Evolutionary conservation across 768 basidiomycete species (phyloP).

Genomic region (Boletus coccyginus): DNA sequence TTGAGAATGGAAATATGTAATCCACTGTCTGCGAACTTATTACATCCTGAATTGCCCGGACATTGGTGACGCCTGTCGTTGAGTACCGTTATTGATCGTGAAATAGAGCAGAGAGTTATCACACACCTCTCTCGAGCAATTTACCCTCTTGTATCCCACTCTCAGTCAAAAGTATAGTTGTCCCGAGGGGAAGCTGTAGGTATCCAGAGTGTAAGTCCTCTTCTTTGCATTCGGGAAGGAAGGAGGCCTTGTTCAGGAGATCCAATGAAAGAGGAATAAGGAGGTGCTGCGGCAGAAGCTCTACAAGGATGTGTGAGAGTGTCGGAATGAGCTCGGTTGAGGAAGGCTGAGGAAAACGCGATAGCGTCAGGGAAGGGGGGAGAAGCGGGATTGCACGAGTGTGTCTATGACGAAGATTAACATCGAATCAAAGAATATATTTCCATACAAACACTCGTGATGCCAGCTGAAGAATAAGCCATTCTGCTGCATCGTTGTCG

Average conservation of each 20-base stretch:
- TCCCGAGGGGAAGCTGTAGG: slow-evolving; percentile 67
- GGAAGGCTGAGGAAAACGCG: slow-evolving; percentile 53
- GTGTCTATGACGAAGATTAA: slow-evolving; percentile 43
- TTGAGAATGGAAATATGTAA: slow-evolving; percentile 72
- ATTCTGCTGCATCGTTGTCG: slow-evolving; percentile 69
- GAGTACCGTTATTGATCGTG: neutral
- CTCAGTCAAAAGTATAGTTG: slow-evolving; percentile 62
- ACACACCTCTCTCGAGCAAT: slow-evolving; percentile 48
- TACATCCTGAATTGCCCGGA: slow-evolving; percentile 60
- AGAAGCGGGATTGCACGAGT: slow-evolving; percentile 64
- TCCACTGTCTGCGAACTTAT: slow-evolving; percentile 64
- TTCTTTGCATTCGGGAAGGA: slow-evolving; percentile 64
- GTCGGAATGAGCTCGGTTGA: slow-evolving; percentile 37
- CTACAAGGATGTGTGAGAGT: slow-evolving; percentile 52
- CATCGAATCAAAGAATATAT: neutral
- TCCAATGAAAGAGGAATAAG: slow-evolving; percentile 61
- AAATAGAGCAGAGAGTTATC: neutral
- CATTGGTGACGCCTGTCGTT: slow-evolving; percentile 55
- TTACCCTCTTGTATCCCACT: slow-evolving; percentile 65
- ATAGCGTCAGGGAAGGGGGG: slow-evolving; percentile 63
- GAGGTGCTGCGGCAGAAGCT: slow-evolving; percentile 56
- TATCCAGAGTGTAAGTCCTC: slow-evolving; percentile 74
- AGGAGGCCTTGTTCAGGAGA: slow-evolving; percentile 53
- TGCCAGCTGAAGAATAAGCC: slow-evolving; percentile 61
- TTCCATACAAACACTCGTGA: slow-evolving; percentile 56